These are phyloP conservation scores for Aspergillus phoenicis DNA, from an alignment of 2,329 filamentous ascomycete genomes.

Conservation along the genomic window DNA sequence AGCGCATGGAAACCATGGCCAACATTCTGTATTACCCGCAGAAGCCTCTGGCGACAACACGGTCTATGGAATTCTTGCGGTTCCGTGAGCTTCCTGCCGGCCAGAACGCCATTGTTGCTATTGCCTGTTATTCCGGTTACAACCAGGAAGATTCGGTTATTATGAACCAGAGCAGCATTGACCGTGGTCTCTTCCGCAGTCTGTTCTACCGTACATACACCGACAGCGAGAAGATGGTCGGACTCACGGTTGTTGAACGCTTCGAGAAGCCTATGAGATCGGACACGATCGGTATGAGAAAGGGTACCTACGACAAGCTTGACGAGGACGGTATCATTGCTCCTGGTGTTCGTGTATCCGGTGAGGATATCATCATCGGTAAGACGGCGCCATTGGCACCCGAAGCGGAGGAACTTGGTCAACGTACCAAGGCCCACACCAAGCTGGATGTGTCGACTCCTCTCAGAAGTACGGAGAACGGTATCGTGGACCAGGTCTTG, in stretches of 20 bases:
- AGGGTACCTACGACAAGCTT: slow-evolving; percentile 94
- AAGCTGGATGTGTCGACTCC: slow-evolving; percentile 97
- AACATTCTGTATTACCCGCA: slow-evolving; percentile 99
- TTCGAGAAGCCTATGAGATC: slow-evolving; percentile 93
- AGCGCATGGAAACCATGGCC: slow-evolving; percentile 99
- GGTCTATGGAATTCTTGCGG: slow-evolving; percentile 98
- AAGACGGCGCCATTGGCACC: slow-evolving; percentile 95
- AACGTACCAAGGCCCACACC: slow-evolving; percentile 84
- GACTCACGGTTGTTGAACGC: slow-evolving; percentile 86
- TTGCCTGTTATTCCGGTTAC: slow-evolving; percentile 96
- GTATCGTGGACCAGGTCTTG: slow-evolving; percentile 91
- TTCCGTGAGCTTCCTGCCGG: slow-evolving; percentile 96
- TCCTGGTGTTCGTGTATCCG: slow-evolving; percentile 90
- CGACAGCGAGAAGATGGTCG: slow-evolving; percentile 94
- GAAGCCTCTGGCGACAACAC: slow-evolving; percentile 92
- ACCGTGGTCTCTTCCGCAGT: slow-evolving; percentile 94
- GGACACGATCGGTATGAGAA: slow-evolving; percentile 89
- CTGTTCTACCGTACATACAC: slow-evolving; percentile 97
- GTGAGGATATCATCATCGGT: slow-evolving; percentile 98
- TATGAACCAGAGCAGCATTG: slow-evolving; percentile 99
- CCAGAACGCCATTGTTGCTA: slow-evolving; percentile 97
- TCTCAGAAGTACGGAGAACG: slow-evolving; percentile 90
- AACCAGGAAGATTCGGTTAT: slow-evolving; percentile 99
- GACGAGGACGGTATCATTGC: slow-evolving; percentile 95
- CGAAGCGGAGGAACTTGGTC: slow-evolving; percentile 90